Evolutionary conservation across 371 early-diverging fungal species (phyloP).

Genomic region (Umbelopsis sp.): DNA sequence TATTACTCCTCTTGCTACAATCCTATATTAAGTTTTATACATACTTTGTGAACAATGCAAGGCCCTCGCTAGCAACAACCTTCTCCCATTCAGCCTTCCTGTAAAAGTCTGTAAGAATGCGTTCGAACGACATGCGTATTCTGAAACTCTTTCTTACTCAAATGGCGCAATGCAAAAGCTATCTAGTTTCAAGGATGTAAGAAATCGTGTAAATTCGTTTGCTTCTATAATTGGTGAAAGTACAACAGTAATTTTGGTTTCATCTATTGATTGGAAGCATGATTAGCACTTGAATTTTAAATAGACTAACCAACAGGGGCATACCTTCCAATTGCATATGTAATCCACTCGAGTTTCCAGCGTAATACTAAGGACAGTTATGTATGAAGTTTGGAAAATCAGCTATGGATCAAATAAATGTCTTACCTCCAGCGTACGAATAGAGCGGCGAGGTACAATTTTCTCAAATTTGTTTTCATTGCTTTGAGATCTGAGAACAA

Average conservation of each 20-base stretch:
- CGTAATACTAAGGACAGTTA: background rate
- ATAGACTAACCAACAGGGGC: background rate
- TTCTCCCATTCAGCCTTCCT: slow-evolving; percentile 1
- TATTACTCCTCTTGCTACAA: background rate
- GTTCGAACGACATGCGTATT: background rate
- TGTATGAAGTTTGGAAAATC: background rate
- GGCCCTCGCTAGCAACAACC: background rate
- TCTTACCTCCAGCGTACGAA: background rate
- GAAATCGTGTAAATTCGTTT: background rate
- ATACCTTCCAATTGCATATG: background rate
- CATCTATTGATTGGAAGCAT: background rate
- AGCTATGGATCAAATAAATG: background rate
- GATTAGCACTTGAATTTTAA: background rate
- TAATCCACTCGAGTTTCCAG: background rate
- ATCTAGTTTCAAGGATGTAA: background rate
- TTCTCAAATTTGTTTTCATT: background rate
- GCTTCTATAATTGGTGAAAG: background rate
- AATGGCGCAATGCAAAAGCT: background rate
- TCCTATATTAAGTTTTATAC: background rate
- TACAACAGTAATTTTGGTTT: background rate
- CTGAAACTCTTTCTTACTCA: background rate
- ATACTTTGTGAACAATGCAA: background rate
- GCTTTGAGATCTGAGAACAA: background rate
- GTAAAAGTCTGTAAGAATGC: background rate
- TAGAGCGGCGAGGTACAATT: background rate